Base-by-base conservation (phyloP, 805 yeast genomes). In the Wickerhamomyces silvicola region DNA sequence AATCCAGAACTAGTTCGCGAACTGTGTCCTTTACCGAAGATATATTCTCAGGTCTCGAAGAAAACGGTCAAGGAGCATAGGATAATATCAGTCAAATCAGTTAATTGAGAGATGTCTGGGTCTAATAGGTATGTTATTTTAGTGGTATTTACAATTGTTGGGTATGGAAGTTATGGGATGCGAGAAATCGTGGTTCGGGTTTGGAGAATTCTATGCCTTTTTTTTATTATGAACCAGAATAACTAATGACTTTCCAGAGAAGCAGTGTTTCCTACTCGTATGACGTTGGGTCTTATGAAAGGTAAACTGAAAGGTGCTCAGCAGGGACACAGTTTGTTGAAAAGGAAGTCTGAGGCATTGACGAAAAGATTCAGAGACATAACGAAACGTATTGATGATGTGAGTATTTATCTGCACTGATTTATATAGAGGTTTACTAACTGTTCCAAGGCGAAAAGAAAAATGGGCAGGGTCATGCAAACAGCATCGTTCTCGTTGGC, bases 381-480 rank as follows among this genome's bases (percentile, higher is more conserved):
- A 52, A 87, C 97, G 12, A 83, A 74, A 56, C 69, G 95, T 59
- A 90, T 90, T 55, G 96, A 92, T 57, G 95, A 86, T 47, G 80
- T 58, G 38, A 24, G 60, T 45, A 13, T 19, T 22, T 6, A 16
- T 24, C 6, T 11, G 6, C 15, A 4, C 9, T 8, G 12, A 9
- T n/a, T 2, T 18, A 6, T 17, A 10, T 5, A 9, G 4, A 4
- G 14, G 7, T 8, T 10, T 21, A 35, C 42, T 38, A 37, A 35
- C 37, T 10, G 18, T 9, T 11, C 10, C 10, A 7, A 58, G 55
- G 80, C 97, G 27, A 90, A 90, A 64, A 75, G 90, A 48, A 92
- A 90, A 66, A 90, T 92, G 97, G 98, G 97, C 31, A 72, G 90
- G 43, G 95, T 90, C 27, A 90, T 90, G 97, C 97, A 92, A 57